Evolutionary conservation across 2,329 filamentous ascomycete genomes (phyloP).

Genomic region (Helicocarpus griseus): DNA sequence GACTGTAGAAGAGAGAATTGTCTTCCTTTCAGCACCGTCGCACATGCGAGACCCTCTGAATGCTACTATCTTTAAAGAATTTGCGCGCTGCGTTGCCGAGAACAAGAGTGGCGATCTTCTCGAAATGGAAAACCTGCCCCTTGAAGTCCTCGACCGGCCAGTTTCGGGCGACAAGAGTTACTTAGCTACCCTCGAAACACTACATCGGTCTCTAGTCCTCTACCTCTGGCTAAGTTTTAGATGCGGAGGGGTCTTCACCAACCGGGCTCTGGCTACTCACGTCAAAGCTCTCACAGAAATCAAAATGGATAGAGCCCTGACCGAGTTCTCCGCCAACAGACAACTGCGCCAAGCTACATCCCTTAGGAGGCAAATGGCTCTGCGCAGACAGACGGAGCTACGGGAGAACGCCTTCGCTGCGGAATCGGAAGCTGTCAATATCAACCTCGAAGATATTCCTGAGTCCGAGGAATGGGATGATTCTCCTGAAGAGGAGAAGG

Average conservation of each 20-base stretch:
- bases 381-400: conserved; percentile 21
- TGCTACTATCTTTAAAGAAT: conserved; percentile 45
- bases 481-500: background rate
- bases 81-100: conserved; percentile 61
- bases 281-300: conserved; percentile 69
- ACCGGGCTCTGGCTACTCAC: conserved; percentile 65
- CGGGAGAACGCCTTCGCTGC: conserved; percentile 14
- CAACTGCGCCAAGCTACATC: conserved; percentile 31
- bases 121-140: conserved; percentile 58
- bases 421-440: conserved; percentile 2
- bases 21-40: conserved; percentile 63
- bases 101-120: conserved; percentile 59
- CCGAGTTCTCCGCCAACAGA: conserved; percentile 43
- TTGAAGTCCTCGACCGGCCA: conserved; percentile 60
- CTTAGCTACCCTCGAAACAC: conserved; percentile 58
- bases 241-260: conserved; percentile 69
- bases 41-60: conserved; percentile 39
- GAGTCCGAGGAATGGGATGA: background rate
- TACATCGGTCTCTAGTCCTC: conserved; percentile 74
- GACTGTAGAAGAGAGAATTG: conserved; percentile 62
- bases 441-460: background rate
- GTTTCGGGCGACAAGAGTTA: conserved; percentile 43
- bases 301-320: conserved; percentile 57
- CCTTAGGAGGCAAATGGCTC: conserved; percentile 13
- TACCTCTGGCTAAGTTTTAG: conserved; percentile 94